Evolutionary conservation across 2,329 filamentous ascomycete species (phyloP).

Genomic region (Grosmannia penicillata): DNA sequence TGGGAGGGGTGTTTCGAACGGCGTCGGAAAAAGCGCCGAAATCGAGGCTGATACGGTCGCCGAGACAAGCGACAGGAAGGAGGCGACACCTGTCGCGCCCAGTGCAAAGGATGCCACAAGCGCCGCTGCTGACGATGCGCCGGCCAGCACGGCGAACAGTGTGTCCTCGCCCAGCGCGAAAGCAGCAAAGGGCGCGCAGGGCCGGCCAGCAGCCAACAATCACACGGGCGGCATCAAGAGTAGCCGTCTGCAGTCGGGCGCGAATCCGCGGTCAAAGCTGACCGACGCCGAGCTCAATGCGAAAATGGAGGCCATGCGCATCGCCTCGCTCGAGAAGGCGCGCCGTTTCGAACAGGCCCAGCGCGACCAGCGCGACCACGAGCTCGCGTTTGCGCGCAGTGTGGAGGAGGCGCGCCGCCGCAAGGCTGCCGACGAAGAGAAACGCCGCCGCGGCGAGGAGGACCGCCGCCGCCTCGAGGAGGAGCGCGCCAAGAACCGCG

Average conservation of each 20-base stretch:
- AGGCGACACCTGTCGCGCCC: too few relatives aligned
- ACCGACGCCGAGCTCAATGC: constrained; percentile 42
- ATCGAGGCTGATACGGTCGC: neutral
- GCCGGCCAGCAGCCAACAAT: constrained; percentile 8
- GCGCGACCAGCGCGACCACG: constrained; percentile 40
- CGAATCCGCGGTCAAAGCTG: constrained; percentile 44
- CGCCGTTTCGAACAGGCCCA: constrained; percentile 44
- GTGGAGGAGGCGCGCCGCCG: constrained; percentile 40
- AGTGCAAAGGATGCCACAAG: neutral
- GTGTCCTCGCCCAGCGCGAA: neutral
- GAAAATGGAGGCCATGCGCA: constrained; percentile 47
- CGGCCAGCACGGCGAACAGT: neutral
- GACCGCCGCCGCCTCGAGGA: constrained; percentile 38
- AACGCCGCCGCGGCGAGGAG: constrained; percentile 34
- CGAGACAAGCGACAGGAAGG: too few relatives aligned
- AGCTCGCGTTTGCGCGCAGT: constrained; percentile 35
- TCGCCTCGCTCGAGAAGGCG: constrained; percentile 41
- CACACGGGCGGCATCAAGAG: constrained; percentile 14
- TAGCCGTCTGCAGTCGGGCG: constrained; percentile 35
- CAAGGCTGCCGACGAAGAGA: constrained; percentile 36
- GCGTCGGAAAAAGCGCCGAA: too few relatives aligned
- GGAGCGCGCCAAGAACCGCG: constrained; percentile 44
- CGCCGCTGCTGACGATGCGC: constrained; percentile 4
- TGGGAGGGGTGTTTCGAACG: neutral
- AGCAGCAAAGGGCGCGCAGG: neutral